Base-by-base conservation (phyloP, 495 filamentous ascomycete species). In the Xylaria flabelliformis region DNA sequence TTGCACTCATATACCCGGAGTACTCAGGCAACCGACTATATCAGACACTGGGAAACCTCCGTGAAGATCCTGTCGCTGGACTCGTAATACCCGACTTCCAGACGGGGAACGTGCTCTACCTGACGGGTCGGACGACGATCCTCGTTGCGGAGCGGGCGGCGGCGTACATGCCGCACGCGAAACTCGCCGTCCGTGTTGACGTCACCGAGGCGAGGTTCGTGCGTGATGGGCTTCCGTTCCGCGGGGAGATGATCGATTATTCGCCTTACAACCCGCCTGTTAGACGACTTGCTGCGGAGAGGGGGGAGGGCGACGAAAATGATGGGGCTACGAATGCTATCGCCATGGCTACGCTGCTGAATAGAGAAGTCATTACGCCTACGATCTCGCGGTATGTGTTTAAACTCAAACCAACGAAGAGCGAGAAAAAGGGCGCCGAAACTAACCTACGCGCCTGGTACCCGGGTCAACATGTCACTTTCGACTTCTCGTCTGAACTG, bases 1-100 rank as follows among this genome's bases (percentile, higher is more conserved):
- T 76, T 4, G 85, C 87, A 3, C 75, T 95, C 36, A 85, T 90
- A 19, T 96, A 91, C 80, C 92, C 93, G 0, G 93, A 96, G 78
- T 94, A 92, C 79, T 92, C 90, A 36, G 93, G 93, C 4, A 95
- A 97, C 78, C 83, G 91, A 51, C 83, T 95, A 0, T 96, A 96
- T 72, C 93, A 97, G 79, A 91, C 91, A 1, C 83, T 95, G 9
- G 65, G 65, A 29, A 67, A 67, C 21, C 48, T 67, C 65, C 24
- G n/a, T 41, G 82, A 82, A n/a, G 90, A 87, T 48, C 92, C 92
- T 21, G 78, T 80, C 56, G 88, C 92, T 19, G 89, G 94, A 12
- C 75, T 92, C 24, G 88, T 86, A 21, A 84, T 96, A 44, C 91
- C 93, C 0, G 89, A 94, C 75, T 94, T 91, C 74, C 86, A 88